phyloP scores from a whole-genome alignment of 148 eudicot species.

The Fagopyrum tataricum region DNA sequence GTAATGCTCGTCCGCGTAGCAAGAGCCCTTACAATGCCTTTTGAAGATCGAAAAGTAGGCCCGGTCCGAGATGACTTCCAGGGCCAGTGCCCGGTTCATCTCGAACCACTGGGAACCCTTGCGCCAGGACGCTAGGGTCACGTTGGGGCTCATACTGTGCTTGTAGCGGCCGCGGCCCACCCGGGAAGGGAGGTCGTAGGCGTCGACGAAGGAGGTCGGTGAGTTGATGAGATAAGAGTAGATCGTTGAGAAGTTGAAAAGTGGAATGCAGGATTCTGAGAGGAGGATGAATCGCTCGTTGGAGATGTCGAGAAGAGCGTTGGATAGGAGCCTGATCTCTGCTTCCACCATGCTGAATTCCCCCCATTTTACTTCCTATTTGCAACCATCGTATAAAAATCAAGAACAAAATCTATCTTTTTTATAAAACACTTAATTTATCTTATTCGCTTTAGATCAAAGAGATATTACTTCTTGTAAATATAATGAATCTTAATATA shows the following conservation, averaged over 20 bases:
- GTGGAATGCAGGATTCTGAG: conserved; percentile 86
- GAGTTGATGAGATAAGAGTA: conserved; percentile 70
- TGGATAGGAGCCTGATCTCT: conserved; percentile 69
- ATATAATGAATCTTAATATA: no score
- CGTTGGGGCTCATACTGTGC: conserved; percentile 42
- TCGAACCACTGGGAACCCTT: conserved; percentile 98
- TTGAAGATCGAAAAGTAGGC: conserved; percentile 46
- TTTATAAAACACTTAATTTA: no score
- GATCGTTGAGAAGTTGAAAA: conserved; percentile 68
- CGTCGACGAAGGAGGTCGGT: conserved; percentile 37
- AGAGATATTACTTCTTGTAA: no score
- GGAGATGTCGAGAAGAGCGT: conserved; percentile 68
- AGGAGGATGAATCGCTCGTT: conserved; percentile 75
- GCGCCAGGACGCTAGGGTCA: conserved; percentile 63
- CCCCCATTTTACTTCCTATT: conserved; percentile 73
- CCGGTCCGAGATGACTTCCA: conserved; percentile 43
- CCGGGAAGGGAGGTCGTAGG: conserved; percentile 43
- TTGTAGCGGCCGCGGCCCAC: conserved; percentile 82
- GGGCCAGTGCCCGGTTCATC: conserved; percentile 48
- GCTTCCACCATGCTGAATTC: conserved; percentile 73
- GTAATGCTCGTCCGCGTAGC: conserved; percentile 88
- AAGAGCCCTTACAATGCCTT: conserved; percentile 47
- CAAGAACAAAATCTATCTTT: no score
- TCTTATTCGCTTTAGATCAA: no score
- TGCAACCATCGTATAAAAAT: background rate